Evolutionary conservation across 2,329 filamentous ascomycete genomes (phyloP).

Genomic region (Calonectria multiphialidica): DNA sequence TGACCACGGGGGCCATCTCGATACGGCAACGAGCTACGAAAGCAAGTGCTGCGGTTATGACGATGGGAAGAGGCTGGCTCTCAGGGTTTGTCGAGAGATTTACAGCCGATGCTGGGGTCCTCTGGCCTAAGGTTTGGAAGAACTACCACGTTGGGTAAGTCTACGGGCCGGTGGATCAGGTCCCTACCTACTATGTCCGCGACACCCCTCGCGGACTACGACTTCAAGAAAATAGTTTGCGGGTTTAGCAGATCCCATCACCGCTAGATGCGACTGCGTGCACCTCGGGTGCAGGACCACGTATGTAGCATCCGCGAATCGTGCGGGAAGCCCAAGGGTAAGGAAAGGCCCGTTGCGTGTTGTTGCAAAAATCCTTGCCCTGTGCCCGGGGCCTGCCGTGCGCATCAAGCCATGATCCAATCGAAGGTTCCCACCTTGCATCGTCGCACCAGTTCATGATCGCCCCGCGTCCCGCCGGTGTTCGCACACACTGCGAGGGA

Average conservation of each 20-base stretch:
- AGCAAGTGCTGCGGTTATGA: not conserved
- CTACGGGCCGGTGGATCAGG: not conserved
- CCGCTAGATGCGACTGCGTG: not conserved
- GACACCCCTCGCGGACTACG: constrained; percentile 12
- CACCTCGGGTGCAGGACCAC: not conserved
- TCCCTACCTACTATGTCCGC: not conserved
- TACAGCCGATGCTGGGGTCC: not conserved
- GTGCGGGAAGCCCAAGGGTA: constrained; percentile 1
- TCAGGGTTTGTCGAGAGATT: not conserved
- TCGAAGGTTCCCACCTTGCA: not conserved
- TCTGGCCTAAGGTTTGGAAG: not conserved
- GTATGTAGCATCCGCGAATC: not conserved
- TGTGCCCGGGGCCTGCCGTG: not conserved
- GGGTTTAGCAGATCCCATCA: not conserved
- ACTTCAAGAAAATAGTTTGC: not conserved
- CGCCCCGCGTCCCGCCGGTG: not conserved
- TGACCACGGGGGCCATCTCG: constrained; percentile 3
- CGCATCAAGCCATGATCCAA: constrained; percentile 16
- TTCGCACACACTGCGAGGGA: not conserved
- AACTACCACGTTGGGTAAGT: constrained; percentile 8
- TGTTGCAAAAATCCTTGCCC: not conserved
- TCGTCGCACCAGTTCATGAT: constrained; percentile 11
- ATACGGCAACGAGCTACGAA: not conserved
- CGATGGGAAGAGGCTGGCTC: constrained; percentile 13
- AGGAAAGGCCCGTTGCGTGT: constrained; percentile 7